phyloP scores from a whole-genome alignment of 371 early-diverging fungal species.

The Smittium mucronatum region DNA sequence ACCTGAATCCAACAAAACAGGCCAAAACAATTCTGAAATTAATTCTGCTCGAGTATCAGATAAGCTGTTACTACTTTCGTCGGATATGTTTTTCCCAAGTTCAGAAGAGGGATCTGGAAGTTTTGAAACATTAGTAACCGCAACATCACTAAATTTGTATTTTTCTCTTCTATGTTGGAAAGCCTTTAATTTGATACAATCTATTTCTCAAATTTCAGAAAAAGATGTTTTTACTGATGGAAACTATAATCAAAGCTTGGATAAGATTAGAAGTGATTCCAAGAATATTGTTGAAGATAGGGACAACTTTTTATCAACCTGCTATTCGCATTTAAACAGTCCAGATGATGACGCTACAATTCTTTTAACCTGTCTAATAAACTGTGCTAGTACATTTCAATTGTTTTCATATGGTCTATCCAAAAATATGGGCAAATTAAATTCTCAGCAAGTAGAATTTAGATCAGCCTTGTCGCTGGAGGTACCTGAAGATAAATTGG shows the following conservation, averaged over 20 bases:
- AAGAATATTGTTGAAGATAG: not conserved
- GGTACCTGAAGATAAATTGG: no score
- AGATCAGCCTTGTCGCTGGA: no score
- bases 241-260: no score
- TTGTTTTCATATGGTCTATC: slow-evolving; percentile 2
- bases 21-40: not conserved
- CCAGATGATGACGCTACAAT: no score
- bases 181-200: not conserved
- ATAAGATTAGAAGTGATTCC: not conserved
- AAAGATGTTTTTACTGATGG: not conserved
- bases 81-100: not conserved
- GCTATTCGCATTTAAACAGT: slow-evolving; percentile 1
- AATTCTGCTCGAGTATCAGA: not conserved
- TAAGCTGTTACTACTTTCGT: not conserved
- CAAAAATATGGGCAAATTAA: not conserved
- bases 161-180: not conserved
- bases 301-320: not conserved
- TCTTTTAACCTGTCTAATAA: not conserved
- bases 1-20: not conserved
- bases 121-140: not conserved
- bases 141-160: not conserved
- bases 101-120: not conserved
- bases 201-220: not conserved
- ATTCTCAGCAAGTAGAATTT: not conserved
- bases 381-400: not conserved